Conservation (phyloP, 1,284 basidiomycete species). For the Sutorius eximius region DNA sequence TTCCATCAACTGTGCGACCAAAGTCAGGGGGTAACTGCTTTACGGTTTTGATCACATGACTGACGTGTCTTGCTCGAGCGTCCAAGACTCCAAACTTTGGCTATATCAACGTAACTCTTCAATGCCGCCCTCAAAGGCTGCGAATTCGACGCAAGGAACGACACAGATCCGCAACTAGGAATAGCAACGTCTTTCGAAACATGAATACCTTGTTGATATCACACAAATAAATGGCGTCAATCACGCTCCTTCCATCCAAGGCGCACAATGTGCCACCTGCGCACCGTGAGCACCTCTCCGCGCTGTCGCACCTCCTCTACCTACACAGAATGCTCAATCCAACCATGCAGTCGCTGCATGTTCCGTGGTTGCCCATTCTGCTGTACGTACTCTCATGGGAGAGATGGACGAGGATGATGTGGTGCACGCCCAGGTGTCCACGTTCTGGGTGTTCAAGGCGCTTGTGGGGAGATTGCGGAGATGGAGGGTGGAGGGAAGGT, state of each 20-base stretch:
- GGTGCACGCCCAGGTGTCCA: slow-evolving; percentile 72
- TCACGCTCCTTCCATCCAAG: slow-evolving; percentile 45
- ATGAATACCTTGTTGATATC: too few relatives aligned
- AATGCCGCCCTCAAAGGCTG: too few relatives aligned
- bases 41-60: too few relatives aligned
- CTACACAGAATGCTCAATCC: slow-evolving; percentile 72
- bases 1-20: too few relatives aligned
- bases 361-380: slow-evolving; percentile 66
- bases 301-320: slow-evolving; percentile 66
- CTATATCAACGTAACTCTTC: too few relatives aligned
- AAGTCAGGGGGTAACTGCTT: too few relatives aligned
- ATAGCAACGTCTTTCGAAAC: too few relatives aligned
- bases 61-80: too few relatives aligned
- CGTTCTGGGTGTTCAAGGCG: slow-evolving; percentile 78
- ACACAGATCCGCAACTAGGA: too few relatives aligned
- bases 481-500: slow-evolving; percentile 60
- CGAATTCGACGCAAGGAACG: too few relatives aligned
- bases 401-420: slow-evolving; percentile 62
- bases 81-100: too few relatives aligned
- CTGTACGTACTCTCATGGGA: slow-evolving; percentile 61
- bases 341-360: slow-evolving; percentile 63
- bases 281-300: slow-evolving; percentile 61
- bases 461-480: slow-evolving; percentile 69
- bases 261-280: slow-evolving; percentile 45
- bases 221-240: too few relatives aligned